A percentile compares a stretch with the other conserved stretches of the same genome.
phyloP scores from a whole-genome alignment of 495 filamentous ascomycete species.

The Aspergillus egyptiacus region DNA sequence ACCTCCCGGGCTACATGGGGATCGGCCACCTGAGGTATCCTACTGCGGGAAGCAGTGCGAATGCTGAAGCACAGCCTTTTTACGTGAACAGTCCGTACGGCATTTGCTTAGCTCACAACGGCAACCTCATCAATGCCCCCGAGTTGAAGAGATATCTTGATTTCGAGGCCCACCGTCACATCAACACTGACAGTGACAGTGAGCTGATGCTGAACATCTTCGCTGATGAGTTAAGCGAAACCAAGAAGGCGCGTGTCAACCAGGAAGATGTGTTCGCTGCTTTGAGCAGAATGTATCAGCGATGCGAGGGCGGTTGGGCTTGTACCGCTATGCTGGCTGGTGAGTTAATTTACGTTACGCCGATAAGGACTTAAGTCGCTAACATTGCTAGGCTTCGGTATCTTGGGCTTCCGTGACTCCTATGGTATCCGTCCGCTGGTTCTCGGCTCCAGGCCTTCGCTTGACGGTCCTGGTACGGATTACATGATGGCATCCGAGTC shows the following conservation, averaged over 20 bases:
- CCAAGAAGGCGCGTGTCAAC: constrained; percentile 94
- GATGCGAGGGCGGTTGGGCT: constrained; percentile 79
- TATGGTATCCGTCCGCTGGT: constrained; percentile 88
- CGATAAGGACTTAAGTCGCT: constrained; percentile 6
- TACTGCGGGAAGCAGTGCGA: constrained; percentile 78
- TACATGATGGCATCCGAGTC: constrained; percentile 99
- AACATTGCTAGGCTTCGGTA: constrained; percentile 58
- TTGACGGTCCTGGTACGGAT: constrained; percentile 65
- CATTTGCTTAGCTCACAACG: constrained; percentile 67
- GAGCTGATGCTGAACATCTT: constrained; percentile 96
- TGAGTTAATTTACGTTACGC: constrained; percentile 19
- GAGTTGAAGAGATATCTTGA: constrained; percentile 76
- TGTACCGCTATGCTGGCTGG: constrained; percentile 91
- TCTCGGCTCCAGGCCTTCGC: constrained; percentile 66
- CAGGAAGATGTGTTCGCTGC: constrained; percentile 80
- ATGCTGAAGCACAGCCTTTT: constrained; percentile 61
- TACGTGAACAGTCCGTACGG: constrained; percentile 93
- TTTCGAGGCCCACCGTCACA: constrained; percentile 83
- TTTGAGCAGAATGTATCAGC: constrained; percentile 66
- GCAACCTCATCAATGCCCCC: constrained; percentile 90
- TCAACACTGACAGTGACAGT: constrained; percentile 94
- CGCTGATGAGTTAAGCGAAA: constrained; percentile 87
- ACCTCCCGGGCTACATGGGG: constrained; percentile 86
- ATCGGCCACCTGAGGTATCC: constrained; percentile 87
- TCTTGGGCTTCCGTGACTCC: constrained; percentile 83